These are phyloP conservation scores for Nannizziopsis arthrosporioides DNA, from an alignment of 2,329 filamentous ascomycete genomes.

Conservation along the genomic window DNA sequence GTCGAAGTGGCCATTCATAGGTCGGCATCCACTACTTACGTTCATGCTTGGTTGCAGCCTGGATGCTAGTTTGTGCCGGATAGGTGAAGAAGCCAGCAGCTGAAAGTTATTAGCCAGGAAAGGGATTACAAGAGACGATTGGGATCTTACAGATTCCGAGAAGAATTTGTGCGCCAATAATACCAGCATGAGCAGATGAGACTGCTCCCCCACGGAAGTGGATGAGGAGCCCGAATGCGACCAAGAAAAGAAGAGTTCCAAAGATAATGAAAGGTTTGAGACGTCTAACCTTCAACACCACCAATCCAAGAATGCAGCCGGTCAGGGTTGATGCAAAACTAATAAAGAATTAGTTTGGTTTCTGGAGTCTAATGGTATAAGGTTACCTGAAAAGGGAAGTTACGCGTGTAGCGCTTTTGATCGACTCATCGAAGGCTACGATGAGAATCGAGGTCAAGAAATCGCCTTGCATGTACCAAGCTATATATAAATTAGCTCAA, in stretches of 20 bases:
- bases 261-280: constrained; percentile 53
- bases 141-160: constrained; percentile 42
- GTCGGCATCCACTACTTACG: constrained; percentile 20
- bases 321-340: constrained; percentile 45
- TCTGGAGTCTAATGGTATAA: background rate
- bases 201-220: constrained; percentile 46
- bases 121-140: background rate
- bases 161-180: constrained; percentile 52
- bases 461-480: constrained; percentile 52
- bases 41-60: constrained; percentile 41
- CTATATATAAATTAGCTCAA: constrained; percentile 13
- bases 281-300: constrained; percentile 47
- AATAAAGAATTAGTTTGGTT: background rate
- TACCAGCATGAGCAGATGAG: constrained; percentile 39
- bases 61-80: constrained; percentile 41
- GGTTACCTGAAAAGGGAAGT: constrained; percentile 43
- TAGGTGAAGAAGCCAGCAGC: constrained; percentile 51
- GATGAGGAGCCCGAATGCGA: constrained; percentile 56
- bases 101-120: constrained; percentile 11
- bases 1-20: background rate
- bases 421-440: constrained; percentile 50
- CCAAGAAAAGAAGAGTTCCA: constrained; percentile 50
- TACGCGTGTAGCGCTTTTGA: constrained; percentile 48
- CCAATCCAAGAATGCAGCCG: constrained; percentile 45
- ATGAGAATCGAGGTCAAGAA: constrained; percentile 53